Evolutionary conservation across 1,139 yeast species (phyloP), one percentile per base, ranked within the genome.

Genomic region (Nakaseomyces glabratus): DNA sequence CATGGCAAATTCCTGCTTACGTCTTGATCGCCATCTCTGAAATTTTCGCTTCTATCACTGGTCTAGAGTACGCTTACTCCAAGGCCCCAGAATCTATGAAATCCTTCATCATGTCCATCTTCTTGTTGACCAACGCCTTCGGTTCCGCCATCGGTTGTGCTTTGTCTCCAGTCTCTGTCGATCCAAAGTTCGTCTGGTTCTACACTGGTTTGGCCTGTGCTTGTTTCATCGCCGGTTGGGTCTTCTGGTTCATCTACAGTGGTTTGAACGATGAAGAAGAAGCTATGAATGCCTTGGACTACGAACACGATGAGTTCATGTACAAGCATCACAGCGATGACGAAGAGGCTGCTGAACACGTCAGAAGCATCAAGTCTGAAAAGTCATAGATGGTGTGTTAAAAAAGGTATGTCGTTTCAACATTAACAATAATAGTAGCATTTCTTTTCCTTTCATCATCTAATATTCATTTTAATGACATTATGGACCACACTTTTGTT

Each of bases 141-240:
- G 88, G 88, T 48, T 67, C 85, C 19, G 82, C 85, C 21, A 53
- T 80, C 32, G 86, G 85, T 53, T 76, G 76, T 58, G 84, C 85
- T 6, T 62, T 80, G 41, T 72, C 82, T 12, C 69, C 85, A 14
- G 71, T 76, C 13, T 66, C 82, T 13, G 68, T 60, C 39, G 73
- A 79, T 57, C 88, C 88, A 33, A 73, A 78, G 61, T 69, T 74
- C 49, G 71, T 71, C 31, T 76, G 82, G 82, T 65, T 70, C 49
- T 80, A 73, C 60, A 63, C 73, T 31, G 81, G 81, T 39, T 65
- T 80, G 45, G 78, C 76, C 10, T 61, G 67, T 31, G 64, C 81
- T 14, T 68, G 80, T 49, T 62, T 73, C 52, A 50, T 74, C 44
- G 74, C 79, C 19, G 88, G 86, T 28, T 44, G 64, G 39, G 39